Evolutionary conservation across 2,329 filamentous ascomycete species (phyloP), one percentile per base, ranked within the genome.

Genomic region (Fusarium verrucosum): DNA sequence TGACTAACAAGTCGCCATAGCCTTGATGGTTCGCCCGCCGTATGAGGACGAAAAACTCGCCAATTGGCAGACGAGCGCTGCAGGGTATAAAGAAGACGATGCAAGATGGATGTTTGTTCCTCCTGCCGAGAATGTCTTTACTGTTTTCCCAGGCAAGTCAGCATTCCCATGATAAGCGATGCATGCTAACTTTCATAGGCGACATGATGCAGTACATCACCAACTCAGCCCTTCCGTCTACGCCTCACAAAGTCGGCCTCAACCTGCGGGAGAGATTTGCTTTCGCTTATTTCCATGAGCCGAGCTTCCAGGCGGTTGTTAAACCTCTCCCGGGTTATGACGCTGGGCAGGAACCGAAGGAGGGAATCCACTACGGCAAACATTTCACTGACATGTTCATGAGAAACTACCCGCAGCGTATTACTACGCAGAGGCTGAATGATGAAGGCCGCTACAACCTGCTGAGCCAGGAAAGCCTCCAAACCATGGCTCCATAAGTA

Each of bases 151-250:
- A 35, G 79, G 79, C 77, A 73, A 58, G 58, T 57, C 9, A 10
- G 3, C 28, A 14, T 32, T 9, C 38, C 19, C 7, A 13, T 5
- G 4, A 32, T 1, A n/a, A 10, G 11, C 10, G 1, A n/a, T 17
- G 16, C 17, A 16, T 26, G 13, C 28, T 30, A 28, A 41, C 7
- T 5, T 10, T n/a, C 9, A 10, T 44, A 79, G 81, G 82, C 10
- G 81, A 83, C 60, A 83, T 84, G 78, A 79, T 84, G 78, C 80
- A 83, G 58, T 82, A 82, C 67, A 74, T 84, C 62, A 83, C 81
- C 30, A 77, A 77, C 68, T 77, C 75, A 26, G 74, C 74, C 61
- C 75, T 83, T 7, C 79, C 75, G 5, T 82, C 81, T 3, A 83
- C 81, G 0, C 80, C 78, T 3, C 81, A 83, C 73, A 83, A 83